Conservation (phyloP, 805 yeast genomes). For the Saturnispora halmiae region DNA sequence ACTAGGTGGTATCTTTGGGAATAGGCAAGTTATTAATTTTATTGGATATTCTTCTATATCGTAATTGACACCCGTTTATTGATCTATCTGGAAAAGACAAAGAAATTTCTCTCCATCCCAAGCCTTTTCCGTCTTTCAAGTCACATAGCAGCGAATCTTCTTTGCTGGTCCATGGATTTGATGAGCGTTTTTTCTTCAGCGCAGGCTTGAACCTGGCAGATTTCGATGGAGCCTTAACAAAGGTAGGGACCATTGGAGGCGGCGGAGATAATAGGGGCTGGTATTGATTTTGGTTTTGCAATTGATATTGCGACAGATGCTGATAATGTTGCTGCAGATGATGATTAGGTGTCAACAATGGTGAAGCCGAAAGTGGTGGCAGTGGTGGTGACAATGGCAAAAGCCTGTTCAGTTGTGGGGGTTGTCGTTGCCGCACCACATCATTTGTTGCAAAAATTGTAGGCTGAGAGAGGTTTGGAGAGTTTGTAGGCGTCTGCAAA, state of each 20-base stretch:
- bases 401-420: not conserved
- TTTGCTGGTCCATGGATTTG: not conserved
- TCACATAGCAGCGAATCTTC: conserved; percentile 16
- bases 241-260: not conserved
- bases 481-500: conserved; percentile 43
- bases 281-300: not conserved
- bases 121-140: conserved; percentile 60
- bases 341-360: not conserved
- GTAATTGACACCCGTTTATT: conserved; percentile 79
- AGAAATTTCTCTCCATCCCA: conserved; percentile 85
- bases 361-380: not conserved
- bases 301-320: no score
- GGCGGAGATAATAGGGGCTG: not conserved
- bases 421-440: no score
- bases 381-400: no score
- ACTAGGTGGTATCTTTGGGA: no score
- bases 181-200: not conserved
- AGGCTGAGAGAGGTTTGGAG: conserved; percentile 31
- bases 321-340: not conserved
- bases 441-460: no score
- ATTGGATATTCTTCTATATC: conserved; percentile 30
- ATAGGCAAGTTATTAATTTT: no score
- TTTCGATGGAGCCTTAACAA: not conserved
- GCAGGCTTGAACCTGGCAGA: not conserved
- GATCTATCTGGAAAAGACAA: conserved; percentile 68